Evolutionary conservation across 257 asterid species (phyloP).

Genomic region (Handroanthus guayacan): DNA sequence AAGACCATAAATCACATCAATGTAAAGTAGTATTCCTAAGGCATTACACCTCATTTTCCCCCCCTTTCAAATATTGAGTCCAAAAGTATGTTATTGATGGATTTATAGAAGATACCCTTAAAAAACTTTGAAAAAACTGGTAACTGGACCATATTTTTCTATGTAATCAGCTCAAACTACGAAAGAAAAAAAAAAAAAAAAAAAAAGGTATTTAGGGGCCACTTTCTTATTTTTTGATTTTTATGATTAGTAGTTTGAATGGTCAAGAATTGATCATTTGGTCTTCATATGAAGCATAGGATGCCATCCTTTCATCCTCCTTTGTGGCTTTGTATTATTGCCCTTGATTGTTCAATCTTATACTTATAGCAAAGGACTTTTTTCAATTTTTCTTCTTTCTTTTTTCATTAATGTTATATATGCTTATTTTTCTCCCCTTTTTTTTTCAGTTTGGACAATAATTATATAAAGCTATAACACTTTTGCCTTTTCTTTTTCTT

Average conservation of each 20-base stretch:
- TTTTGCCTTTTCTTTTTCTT: not conserved
- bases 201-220: constrained; percentile 43
- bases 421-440: not conserved
- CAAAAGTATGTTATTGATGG: constrained; percentile 44
- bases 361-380: constrained; percentile 6
- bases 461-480: not conserved
- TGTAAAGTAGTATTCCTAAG: constrained; percentile 56
- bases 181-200: not conserved
- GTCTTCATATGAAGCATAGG: constrained; percentile 77
- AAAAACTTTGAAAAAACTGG: constrained; percentile 36
- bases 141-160: constrained; percentile 47
- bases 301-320: constrained; percentile 62
- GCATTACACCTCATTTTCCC: constrained; percentile 28
- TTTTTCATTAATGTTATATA: not conserved
- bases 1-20: constrained; percentile 72
- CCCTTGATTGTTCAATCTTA: constrained; percentile 42
- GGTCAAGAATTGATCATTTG: constrained; percentile 86
- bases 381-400: not conserved
- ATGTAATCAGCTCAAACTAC: constrained; percentile 25
- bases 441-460: not conserved
- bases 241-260: constrained; percentile 74
- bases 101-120: constrained; percentile 40
- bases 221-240: constrained; percentile 29
- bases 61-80: constrained; percentile 42
- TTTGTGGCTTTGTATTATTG: constrained; percentile 51